Evolutionary conservation across 176 grass and related monocot genomes (phyloP).

Genomic region (Dendrocalamus sinicus): DNA sequence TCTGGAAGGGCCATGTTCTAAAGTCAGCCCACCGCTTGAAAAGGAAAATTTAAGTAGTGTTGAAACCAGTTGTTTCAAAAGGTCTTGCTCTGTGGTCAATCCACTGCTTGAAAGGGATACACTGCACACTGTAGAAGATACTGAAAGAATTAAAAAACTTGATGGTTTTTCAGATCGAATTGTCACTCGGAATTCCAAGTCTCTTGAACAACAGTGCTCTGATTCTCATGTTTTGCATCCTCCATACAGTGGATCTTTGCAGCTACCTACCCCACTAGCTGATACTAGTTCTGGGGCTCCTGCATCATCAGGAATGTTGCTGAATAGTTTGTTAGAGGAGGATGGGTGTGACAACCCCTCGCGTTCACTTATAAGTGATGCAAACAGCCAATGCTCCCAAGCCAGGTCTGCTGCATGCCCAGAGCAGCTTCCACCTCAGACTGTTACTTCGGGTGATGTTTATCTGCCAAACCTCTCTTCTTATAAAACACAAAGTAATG

Average conservation of each 20-base stretch:
- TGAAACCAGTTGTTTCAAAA: neutral
- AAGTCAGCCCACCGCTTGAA: conserved; percentile 26
- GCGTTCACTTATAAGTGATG: conserved; percentile 30
- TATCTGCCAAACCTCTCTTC: conserved; percentile 30
- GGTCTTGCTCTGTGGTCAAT: neutral
- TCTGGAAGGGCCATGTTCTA: conserved; percentile 31
- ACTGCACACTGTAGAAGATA: conserved; percentile 12
- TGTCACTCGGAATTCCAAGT: neutral
- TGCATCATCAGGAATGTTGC: conserved; percentile 34
- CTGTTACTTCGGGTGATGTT: conserved; percentile 34
- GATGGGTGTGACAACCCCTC: conserved; percentile 18
- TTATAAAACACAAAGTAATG: conserved; percentile 39
- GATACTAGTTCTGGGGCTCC: conserved; percentile 29
- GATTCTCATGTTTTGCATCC: conserved; percentile 30
- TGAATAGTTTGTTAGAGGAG: conserved; percentile 1
- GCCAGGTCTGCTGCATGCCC: conserved; percentile 13
- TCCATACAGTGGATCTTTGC: conserved; percentile 33
- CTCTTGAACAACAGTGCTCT: conserved; percentile 32
- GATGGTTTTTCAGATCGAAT: neutral
- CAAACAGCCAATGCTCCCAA: conserved; percentile 35
- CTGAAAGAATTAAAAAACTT: conserved; percentile 7
- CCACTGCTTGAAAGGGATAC: conserved; percentile 32
- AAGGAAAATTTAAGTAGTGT: neutral
- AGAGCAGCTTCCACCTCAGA: conserved; percentile 39
- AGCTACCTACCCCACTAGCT: conserved; percentile 43